Percentiles rank a stretch among this genome's conserved stretches.
phyloP scores from a whole-genome alignment of 1,139 yeast genomes.

The Taphrina pruni region DNA sequence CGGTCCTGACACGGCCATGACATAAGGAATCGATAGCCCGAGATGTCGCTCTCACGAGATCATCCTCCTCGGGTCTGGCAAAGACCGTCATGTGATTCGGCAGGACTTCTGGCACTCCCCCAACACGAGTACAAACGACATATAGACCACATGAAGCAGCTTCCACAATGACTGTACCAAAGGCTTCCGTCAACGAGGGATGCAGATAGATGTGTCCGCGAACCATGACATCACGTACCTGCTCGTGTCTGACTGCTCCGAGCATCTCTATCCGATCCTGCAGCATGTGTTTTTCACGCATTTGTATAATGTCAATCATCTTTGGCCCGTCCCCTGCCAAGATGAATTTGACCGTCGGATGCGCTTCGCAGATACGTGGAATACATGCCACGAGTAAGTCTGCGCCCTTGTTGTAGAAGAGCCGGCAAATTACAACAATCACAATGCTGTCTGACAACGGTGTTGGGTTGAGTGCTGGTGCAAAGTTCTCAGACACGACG shows the following conservation, averaged over 20 bases:
- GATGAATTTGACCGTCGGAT: slow-evolving; percentile 72
- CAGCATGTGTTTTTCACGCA: slow-evolving; percentile 83
- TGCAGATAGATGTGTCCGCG: slow-evolving; percentile 93
- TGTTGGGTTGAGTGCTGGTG: slow-evolving; percentile 56
- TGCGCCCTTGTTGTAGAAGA: slow-evolving; percentile 96
- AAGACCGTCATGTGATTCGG: slow-evolving; percentile 93
- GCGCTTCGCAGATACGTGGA: slow-evolving; percentile 74
- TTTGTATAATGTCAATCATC: slow-evolving; percentile 89
- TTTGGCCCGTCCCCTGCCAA: slow-evolving; percentile 98
- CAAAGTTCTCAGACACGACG: slow-evolving; percentile 80
- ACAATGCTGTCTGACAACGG: slow-evolving; percentile 58
- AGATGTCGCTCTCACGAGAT: slow-evolving; percentile 46
- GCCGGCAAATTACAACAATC: slow-evolving; percentile 85
- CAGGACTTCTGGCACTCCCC: slow-evolving; percentile 96
- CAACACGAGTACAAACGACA: slow-evolving; percentile 94
- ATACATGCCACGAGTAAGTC: slow-evolving; percentile 84
- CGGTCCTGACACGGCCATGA: slow-evolving; percentile 66
- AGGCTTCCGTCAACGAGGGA: slow-evolving; percentile 94
- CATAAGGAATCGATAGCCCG: slow-evolving; percentile 46
- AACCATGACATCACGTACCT: slow-evolving; percentile 87
- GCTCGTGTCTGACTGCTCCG: slow-evolving; percentile 90
- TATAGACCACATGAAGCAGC: slow-evolving; percentile 96
- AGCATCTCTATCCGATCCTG: slow-evolving; percentile 86
- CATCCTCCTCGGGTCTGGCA: slow-evolving; percentile 82
- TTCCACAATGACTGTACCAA: slow-evolving; percentile 95